Evolutionary conservation across 2,329 filamentous ascomycete genomes (phyloP), one percentile per base, ranked within the genome.

Genomic region (Ilyonectria robusta): DNA sequence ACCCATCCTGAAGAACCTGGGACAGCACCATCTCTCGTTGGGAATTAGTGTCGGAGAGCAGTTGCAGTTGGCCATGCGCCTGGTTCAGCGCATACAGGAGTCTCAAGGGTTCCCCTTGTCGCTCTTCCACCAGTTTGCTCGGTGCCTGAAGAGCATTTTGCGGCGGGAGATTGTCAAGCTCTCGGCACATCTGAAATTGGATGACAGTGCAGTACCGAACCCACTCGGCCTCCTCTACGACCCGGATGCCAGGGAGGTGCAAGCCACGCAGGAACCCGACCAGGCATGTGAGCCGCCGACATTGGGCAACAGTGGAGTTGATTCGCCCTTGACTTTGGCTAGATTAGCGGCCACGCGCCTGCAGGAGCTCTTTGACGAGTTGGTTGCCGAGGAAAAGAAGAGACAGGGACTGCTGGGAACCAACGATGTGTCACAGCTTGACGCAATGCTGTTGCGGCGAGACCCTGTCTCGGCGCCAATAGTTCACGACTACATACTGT

Each of bases 401-500:
- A 66, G 60, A 56, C 70, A 73, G 50, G 46, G 55, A 11, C 57
- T 73, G 6, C 47, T 77, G 35, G 66, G 68, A 4, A 47, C 48
- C 4, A 67, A 68, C n/a, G 64, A 75, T 7, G 62, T 80, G n/a
- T 67, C 77, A 11, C 70, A 72, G 7, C 69, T 81, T n/a, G 80
- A 81, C 10, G 70, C 72, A 10, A 78, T 82, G 76, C 71, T 73
- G 46, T 73, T 73, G 31, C 75, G 81, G 8, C 71, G 66, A 58
- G 81, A 82, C 63, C 75, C 77, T 2, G 76, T 80, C 44, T 70
- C 74, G 62, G 78, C 77, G 6, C 71, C 75, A 89, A 70, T 80
- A 15, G 79, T 74, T 1, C 88, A 92, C 71, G 81, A 83, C 2
- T 92, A 93, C 75, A 85, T 94, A 76, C 85, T 90, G 53, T 85